Conservation (phyloP, 179 eudicot genomes). For the Camellia oleifera region DNA sequence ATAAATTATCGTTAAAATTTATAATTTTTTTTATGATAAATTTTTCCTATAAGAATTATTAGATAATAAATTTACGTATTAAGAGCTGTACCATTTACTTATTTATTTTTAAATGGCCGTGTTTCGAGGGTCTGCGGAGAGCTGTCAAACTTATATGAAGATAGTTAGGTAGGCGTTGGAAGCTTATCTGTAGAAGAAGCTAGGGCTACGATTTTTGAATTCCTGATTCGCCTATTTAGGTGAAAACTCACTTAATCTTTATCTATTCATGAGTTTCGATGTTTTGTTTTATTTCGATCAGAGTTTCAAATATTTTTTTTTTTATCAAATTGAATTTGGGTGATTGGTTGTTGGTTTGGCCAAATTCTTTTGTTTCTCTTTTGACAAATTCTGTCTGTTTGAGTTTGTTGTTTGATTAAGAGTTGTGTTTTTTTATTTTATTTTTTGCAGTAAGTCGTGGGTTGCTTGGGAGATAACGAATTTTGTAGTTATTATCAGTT, state of each 20-base stretch:
- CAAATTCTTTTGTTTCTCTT: background rate
- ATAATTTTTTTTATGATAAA: no score
- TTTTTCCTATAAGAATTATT: no score
- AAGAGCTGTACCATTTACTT: background rate
- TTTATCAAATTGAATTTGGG: background rate
- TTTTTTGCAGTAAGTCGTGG: background rate
- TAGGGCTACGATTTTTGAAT: background rate
- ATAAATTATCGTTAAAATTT: no score
- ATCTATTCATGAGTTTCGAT: background rate
- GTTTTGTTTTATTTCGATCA: background rate
- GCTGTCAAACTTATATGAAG: background rate
- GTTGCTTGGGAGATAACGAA: background rate
- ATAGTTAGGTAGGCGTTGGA: background rate
- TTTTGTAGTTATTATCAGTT: background rate
- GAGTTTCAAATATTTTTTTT: background rate
- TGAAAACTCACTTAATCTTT: background rate
- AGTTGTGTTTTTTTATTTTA: background rate
- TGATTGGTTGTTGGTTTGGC: background rate
- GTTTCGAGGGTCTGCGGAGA: background rate
- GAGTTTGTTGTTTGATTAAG: background rate
- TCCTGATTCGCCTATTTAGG: background rate
- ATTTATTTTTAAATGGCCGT: background rate
- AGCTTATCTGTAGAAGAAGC: background rate
- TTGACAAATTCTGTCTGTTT: background rate
- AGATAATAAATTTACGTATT: no score